Conservation (phyloP, 2,329 filamentous ascomycete species). For the Penicillium fuscoglaucum region DNA sequence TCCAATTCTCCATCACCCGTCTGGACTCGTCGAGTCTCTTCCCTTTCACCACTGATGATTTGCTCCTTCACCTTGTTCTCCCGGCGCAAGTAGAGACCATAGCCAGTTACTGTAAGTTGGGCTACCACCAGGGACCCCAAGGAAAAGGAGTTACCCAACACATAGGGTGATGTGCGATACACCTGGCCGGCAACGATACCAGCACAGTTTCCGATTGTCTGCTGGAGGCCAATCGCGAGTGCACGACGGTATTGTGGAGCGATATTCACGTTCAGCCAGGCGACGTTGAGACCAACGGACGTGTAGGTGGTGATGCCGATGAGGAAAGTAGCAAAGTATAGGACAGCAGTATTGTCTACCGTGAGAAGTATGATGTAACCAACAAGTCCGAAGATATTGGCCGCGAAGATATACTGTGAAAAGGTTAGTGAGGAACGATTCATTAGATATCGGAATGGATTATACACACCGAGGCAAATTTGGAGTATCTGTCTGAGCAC, state of each 20-base stretch:
- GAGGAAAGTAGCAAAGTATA: conserved; percentile 54
- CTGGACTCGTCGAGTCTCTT: conserved; percentile 48
- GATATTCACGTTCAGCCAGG: conserved; percentile 53
- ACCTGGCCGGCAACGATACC: conserved; percentile 53
- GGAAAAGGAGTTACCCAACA: conserved; percentile 41
- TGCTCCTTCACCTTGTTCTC: conserved; percentile 45
- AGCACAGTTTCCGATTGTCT: conserved; percentile 51
- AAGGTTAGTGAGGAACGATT: conserved; percentile 8
- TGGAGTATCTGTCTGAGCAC: conserved; percentile 46
- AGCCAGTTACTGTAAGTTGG: conserved; percentile 41
- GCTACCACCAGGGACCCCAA: conserved; percentile 38
- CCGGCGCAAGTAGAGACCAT: conserved; percentile 47
- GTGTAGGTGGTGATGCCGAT: conserved; percentile 52
- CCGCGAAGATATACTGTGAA: conserved; percentile 36
- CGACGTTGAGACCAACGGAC: conserved; percentile 48
- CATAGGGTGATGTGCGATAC: conserved; percentile 41
- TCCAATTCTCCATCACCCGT: conserved; percentile 52
- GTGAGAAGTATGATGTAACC: conserved; percentile 53
- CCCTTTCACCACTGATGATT: conserved; percentile 44
- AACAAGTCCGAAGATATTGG: conserved; percentile 49
- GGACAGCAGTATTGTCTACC: conserved; percentile 51
- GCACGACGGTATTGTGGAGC: conserved; percentile 52
- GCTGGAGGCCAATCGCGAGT: conserved; percentile 48
- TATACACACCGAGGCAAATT: conserved; percentile 28
- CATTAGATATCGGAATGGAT: not conserved